Percentiles rank a stretch among this genome's conserved stretches.
Evolutionary conservation across 345 rosid species (phyloP).

Genomic region (Sisymbrium altissimum): DNA sequence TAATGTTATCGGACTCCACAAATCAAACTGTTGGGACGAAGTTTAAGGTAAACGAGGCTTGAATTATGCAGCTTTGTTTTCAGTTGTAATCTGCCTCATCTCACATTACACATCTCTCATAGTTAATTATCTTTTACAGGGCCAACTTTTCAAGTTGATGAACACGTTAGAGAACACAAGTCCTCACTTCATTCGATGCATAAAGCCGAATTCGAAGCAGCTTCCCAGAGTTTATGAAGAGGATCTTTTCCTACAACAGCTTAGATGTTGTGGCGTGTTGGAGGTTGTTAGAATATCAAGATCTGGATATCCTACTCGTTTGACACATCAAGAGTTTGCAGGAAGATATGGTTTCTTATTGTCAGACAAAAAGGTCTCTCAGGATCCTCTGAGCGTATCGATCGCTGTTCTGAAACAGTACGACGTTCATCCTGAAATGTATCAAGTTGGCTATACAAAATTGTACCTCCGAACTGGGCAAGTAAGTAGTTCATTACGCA

Average conservation of each 20-base stretch:
- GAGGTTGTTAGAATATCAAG: conserved; percentile 89
- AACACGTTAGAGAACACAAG: conserved; percentile 73
- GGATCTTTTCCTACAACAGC: conserved; percentile 74
- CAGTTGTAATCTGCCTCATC: background rate
- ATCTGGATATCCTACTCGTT: conserved; percentile 81
- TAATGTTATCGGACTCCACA: conserved; percentile 42
- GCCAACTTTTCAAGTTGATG: conserved; percentile 89
- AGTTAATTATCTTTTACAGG: conserved; percentile 38
- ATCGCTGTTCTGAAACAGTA: conserved; percentile 72
- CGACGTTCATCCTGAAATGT: conserved; percentile 72
- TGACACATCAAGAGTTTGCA: conserved; percentile 83
- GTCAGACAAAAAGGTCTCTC: conserved; percentile 37
- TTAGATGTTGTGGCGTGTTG: conserved; percentile 80
- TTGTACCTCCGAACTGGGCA: conserved; percentile 76
- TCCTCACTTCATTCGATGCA: conserved; percentile 91
- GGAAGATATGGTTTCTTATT: conserved; percentile 78
- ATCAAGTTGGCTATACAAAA: conserved; percentile 90
- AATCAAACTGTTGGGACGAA: conserved; percentile 72
- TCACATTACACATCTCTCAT: background rate
- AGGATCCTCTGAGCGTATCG: conserved; percentile 75
- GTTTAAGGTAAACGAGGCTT: conserved; percentile 60
- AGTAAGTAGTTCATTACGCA: conserved; percentile 42
- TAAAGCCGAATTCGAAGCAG: conserved; percentile 75
- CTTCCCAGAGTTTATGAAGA: conserved; percentile 62
- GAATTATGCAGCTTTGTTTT: conserved; percentile 5